Base-by-base conservation (phyloP, 1,284 basidiomycete species). In the Xerocomus amazonicus region DNA sequence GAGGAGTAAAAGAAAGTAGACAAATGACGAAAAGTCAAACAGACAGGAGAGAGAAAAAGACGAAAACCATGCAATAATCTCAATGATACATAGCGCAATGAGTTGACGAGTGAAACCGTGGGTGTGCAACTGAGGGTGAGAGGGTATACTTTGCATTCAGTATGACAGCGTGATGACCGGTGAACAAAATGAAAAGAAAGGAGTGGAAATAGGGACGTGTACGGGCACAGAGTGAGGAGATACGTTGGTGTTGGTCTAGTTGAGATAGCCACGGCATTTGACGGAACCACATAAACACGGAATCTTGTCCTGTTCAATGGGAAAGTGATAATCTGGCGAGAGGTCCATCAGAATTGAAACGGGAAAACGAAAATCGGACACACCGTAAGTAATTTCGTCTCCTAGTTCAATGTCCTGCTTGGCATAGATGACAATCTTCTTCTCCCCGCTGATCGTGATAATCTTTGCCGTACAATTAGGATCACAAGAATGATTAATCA, bases 381-480 rank as follows among this genome's bases (percentile, higher is more conserved):
- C 56, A 90, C 89, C 90, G 72, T 92, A 92, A 52, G 92, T 94
- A 62, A 97, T 94, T 73, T 97, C 94, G 64, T 95, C 92, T 47
- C 93, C 94, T 13, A 93, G 83, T 59, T 94, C 85, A 61, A 99
- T 93, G 57, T 90, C 87, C 59, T 87, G 83, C 70, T 97, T 97
- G 28, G 97, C 97, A 68, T 97, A 99, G 48, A 99, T 96, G 64
- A 98, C 97, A 64, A 99, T 99, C 78, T 97, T 93, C 78, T 97
- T 97, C 73, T 96, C 92, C 32, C 94, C 92, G 62, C 89, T 96
- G 71, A 99, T 94, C 50, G 93, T 97, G 65, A 99, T 95, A 68
- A 99, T 99, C 76, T 96, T 97, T 39, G 96, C 96, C 14, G 88
- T 97, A 65, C 95, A 97, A 61, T 97, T 97, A 7, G 96, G 96